phyloP scores from a whole-genome alignment of 345 rosid genomes.

The Atalantia buxifolia region DNA sequence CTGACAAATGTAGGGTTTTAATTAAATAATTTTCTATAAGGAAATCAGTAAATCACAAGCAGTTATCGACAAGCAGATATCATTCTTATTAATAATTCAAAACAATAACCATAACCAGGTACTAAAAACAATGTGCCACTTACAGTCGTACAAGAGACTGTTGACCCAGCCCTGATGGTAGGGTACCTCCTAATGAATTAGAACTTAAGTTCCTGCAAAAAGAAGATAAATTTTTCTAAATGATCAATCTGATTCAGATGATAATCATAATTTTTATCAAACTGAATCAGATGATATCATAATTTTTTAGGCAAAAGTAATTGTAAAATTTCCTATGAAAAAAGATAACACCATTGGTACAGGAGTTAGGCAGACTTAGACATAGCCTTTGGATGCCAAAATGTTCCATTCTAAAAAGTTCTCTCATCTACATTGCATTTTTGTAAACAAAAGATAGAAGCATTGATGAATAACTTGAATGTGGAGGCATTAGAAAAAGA shows the following conservation, averaged over 20 bases:
- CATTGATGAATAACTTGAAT: neutral
- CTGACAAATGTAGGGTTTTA: neutral
- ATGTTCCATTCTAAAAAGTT: neutral
- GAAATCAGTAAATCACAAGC: neutral
- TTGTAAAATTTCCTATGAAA: neutral
- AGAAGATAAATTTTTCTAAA: slow-evolving; percentile 1
- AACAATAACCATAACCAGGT: neutral
- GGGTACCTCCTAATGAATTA: slow-evolving; percentile 63
- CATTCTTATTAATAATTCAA: neutral
- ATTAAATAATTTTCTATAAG: too few relatives aligned
- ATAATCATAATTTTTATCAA: neutral
- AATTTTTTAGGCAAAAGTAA: neutral
- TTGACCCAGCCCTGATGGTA: slow-evolving; percentile 81
- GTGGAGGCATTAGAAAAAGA: neutral
- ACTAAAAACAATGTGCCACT: slow-evolving; percentile 26
- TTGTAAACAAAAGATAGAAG: neutral
- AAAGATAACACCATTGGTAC: neutral
- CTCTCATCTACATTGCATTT: neutral
- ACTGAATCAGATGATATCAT: neutral
- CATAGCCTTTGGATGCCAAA: neutral
- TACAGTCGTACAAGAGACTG: slow-evolving; percentile 70
- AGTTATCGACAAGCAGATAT: neutral
- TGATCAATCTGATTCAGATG: neutral
- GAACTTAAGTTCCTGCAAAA: slow-evolving; percentile 75
- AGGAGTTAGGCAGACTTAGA: neutral